Conservation (phyloP, 164 flowering plant species). For the Magnolia sinica region DNA sequence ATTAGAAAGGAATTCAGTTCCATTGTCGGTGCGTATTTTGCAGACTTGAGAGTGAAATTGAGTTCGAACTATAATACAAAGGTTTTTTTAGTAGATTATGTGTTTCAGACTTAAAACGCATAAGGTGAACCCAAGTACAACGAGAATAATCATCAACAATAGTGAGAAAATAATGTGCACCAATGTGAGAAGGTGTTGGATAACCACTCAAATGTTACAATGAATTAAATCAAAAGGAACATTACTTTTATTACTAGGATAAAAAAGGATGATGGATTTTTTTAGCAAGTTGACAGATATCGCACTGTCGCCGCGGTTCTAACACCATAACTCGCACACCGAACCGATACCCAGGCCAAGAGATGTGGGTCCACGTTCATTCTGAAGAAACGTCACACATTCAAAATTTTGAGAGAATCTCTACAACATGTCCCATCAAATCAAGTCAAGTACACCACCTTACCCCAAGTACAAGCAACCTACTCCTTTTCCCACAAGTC, state of each 20-base stretch:
- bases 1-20: too few relatives aligned
- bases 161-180: constrained; percentile 2
- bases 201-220: constrained; percentile 3
- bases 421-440: too few relatives aligned
- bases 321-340: too few relatives aligned
- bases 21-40: background rate
- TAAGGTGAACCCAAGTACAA: background rate
- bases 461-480: too few relatives aligned
- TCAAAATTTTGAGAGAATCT: too few relatives aligned
- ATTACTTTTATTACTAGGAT: background rate
- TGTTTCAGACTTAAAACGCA: constrained; percentile 3
- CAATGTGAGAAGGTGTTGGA: background rate
- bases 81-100: background rate
- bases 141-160: constrained; percentile 9
- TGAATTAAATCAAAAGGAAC: constrained; percentile 1
- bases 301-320: too few relatives aligned
- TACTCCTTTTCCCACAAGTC: too few relatives aligned
- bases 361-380: too few relatives aligned
- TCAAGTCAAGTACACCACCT: too few relatives aligned
- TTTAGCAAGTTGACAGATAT: constrained; percentile 1
- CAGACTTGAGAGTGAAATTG: background rate
- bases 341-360: too few relatives aligned
- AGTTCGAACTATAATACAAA: background rate
- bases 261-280: background rate
- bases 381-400: too few relatives aligned